Conservation (phyloP, 2,329 filamentous ascomycete species). For the Pseudocercospora ulei region DNA sequence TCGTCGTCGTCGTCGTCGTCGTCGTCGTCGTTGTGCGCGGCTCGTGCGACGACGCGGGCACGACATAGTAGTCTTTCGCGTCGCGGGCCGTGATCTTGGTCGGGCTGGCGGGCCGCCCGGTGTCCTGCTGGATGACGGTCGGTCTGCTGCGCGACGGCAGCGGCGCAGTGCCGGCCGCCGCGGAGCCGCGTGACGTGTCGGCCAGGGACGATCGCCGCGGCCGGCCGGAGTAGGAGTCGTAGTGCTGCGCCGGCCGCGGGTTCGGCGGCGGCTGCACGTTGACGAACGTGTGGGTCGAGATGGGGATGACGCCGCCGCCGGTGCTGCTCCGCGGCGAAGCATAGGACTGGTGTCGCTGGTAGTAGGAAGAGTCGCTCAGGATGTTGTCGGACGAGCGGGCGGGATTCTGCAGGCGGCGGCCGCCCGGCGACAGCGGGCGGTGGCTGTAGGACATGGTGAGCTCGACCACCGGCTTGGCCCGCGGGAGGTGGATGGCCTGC, state of each 20-base stretch:
- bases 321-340: slow-evolving; percentile 31
- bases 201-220: slow-evolving; percentile 41
- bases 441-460: slow-evolving; percentile 32
- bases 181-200: slow-evolving; percentile 33
- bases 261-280: slow-evolving; percentile 24
- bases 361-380: slow-evolving; percentile 29
- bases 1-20: too few species aligned
- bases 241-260: slow-evolving; percentile 28
- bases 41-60: slow-evolving; percentile 31
- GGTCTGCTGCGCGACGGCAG: slow-evolving; percentile 32
- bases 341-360: slow-evolving; percentile 28
- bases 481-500: slow-evolving; percentile 19
- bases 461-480: slow-evolving; percentile 23
- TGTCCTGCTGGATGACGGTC: slow-evolving; percentile 31
- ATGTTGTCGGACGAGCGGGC: slow-evolving; percentile 28
- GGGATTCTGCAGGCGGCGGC: slow-evolving; percentile 32
- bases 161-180: slow-evolving; percentile 22
- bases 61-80: slow-evolving; percentile 35
- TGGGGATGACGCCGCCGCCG: slow-evolving; percentile 35
- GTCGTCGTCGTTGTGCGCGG: slow-evolving; percentile 20
- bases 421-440: slow-evolving; percentile 32
- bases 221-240: slow-evolving; percentile 40
- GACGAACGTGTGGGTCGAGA: slow-evolving; percentile 34
- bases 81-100: slow-evolving; percentile 34
- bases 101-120: slow-evolving; percentile 37